Conservation (phyloP, 441 rosid species). For the Populus hybrid region DNA sequence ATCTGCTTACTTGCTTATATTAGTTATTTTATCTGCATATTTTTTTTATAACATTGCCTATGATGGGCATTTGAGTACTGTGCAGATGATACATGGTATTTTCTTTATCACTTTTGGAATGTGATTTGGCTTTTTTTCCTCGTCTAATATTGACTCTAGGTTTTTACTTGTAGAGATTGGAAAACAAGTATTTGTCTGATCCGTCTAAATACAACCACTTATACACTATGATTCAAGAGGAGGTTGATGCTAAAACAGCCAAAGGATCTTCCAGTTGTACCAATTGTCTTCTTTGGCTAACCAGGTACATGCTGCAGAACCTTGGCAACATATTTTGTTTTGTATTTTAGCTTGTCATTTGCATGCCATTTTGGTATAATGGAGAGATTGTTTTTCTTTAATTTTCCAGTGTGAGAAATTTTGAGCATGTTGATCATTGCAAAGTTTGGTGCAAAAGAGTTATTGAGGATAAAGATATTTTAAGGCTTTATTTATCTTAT, state of each 20-base stretch:
- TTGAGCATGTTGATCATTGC: neutral
- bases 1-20: too few relatives aligned
- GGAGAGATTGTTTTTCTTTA: neutral
- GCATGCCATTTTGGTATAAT: neutral
- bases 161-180: constrained; percentile 60
- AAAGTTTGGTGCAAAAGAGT: neutral
- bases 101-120: neutral
- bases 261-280: constrained; percentile 85
- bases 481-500: neutral
- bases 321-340: neutral
- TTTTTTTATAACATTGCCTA: neutral
- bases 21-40: neutral
- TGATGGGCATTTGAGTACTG: neutral
- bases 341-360: neutral
- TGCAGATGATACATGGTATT: neutral
- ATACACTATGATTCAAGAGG: constrained; percentile 75
- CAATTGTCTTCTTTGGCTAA: constrained; percentile 93
- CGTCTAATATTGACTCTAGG: too few relatives aligned
- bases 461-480: neutral
- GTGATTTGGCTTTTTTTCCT: neutral
- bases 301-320: constrained; percentile 44
- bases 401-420: neutral
- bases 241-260: constrained; percentile 67
- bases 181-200: constrained; percentile 59
- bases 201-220: too few relatives aligned